These are phyloP conservation scores for Magnolia sinica DNA, from an alignment of 164 flowering plant species.

Conservation along the genomic window DNA sequence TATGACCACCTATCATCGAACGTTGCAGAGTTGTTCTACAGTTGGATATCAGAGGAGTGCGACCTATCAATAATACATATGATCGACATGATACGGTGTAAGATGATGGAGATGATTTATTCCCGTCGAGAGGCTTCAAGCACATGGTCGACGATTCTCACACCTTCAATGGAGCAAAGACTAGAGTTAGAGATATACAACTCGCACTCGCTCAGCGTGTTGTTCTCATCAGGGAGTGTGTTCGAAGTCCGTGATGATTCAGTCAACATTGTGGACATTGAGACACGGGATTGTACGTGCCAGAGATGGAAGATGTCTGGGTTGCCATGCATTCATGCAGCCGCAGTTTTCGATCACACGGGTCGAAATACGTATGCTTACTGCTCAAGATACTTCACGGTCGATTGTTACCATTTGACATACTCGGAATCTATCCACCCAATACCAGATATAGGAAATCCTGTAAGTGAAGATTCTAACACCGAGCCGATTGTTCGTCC, in stretches of 20 bases:
- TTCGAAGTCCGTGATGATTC: constrained; percentile 52
- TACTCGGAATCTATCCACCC: constrained; percentile 51
- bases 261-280: constrained; percentile 41
- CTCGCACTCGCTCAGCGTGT: constrained; percentile 39
- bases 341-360: constrained; percentile 48
- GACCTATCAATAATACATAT: constrained; percentile 9
- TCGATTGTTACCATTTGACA: constrained; percentile 32
- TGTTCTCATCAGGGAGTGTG: constrained; percentile 42
- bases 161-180: constrained; percentile 50
- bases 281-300: constrained; percentile 48
- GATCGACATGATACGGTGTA: constrained; percentile 6
- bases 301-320: constrained; percentile 49
- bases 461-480: constrained; percentile 18
- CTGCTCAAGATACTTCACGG: constrained; percentile 46
- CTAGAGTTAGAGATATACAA: constrained; percentile 37
- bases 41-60: constrained; percentile 6
- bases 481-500: constrained; percentile 43
- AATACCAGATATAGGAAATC: constrained; percentile 20
- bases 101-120: constrained; percentile 14
- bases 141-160: constrained; percentile 45
- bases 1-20: constrained; percentile 73
- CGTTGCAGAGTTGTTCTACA: constrained; percentile 49
- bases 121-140: constrained; percentile 8
- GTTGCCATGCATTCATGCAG: constrained; percentile 64
- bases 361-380: constrained; percentile 39